phyloP scores from a whole-genome alignment of 2,329 filamentous ascomycete genomes.

The Lachnellula subtilissima region DNA sequence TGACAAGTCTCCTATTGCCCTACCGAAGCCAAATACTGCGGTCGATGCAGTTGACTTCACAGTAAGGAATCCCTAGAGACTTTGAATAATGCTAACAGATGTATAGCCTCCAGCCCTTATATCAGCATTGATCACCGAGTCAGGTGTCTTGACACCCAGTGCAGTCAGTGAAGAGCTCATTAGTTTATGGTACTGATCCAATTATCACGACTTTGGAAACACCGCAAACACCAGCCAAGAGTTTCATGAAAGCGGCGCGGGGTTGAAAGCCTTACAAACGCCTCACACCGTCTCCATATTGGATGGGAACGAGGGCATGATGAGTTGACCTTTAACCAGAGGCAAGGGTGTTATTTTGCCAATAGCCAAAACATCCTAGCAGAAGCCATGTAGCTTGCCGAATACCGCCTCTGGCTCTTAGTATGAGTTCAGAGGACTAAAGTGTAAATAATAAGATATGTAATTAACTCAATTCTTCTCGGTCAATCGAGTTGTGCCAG shows the following conservation, averaged over 20 bases:
- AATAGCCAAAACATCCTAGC: too few species aligned
- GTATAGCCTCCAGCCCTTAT: slow-evolving; percentile 61
- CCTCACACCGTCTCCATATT: not conserved
- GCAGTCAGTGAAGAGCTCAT: slow-evolving; percentile 68
- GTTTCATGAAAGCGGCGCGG: not conserved
- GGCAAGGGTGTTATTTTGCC: too few species aligned
- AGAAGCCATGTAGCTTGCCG: too few species aligned
- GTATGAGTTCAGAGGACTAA: too few species aligned
- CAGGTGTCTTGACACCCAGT: slow-evolving; percentile 64
- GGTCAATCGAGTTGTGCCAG: too few species aligned
- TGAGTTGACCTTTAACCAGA: too few species aligned
- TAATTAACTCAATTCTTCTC: too few species aligned
- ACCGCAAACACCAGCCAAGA: not conserved
- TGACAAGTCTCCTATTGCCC: slow-evolving; percentile 9
- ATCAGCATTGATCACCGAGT: slow-evolving; percentile 70
- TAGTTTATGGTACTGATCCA: slow-evolving; percentile 29
- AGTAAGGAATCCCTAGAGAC: slow-evolving; percentile 37
- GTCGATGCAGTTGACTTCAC: slow-evolving; percentile 64
- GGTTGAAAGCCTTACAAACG: not conserved
- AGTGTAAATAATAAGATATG: too few species aligned
- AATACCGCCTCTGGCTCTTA: too few species aligned
- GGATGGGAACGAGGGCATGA: too few species aligned
- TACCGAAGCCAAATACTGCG: slow-evolving; percentile 30
- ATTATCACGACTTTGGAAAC: not conserved
- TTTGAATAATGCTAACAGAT: slow-evolving; percentile 23